Percentiles rank a stretch among this genome's conserved stretches.
These are phyloP conservation scores for Penicillium verhagenii DNA, from an alignment of 495 filamentous ascomycete species.

Conservation along the genomic window DNA sequence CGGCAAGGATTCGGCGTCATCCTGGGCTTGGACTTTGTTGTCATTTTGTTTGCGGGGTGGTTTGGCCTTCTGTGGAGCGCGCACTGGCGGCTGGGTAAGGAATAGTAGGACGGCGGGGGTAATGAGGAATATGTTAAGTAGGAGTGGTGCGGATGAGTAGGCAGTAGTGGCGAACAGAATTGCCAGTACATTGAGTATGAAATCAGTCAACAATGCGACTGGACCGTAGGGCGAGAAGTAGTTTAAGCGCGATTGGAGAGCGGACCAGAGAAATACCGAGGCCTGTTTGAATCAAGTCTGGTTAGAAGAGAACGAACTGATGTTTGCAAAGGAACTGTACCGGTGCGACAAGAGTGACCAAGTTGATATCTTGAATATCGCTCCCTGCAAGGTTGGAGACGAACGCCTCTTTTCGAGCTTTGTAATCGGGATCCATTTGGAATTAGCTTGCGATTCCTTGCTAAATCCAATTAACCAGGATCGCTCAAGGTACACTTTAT, in stretches of 20 bases:
- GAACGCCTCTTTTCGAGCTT: slow-evolving; percentile 88
- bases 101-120: slow-evolving; percentile 65
- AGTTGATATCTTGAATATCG: slow-evolving; percentile 79
- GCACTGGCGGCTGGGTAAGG: slow-evolving; percentile 43
- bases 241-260: slow-evolving; percentile 78
- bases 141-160: slow-evolving; percentile 72
- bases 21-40: slow-evolving; percentile 24
- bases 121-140: slow-evolving; percentile 74
- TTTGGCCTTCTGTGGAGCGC: slow-evolving; percentile 53
- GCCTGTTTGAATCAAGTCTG: slow-evolving; percentile 50
- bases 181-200: slow-evolving; percentile 78
- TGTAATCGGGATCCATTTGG: slow-evolving; percentile 67
- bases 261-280: slow-evolving; percentile 83
- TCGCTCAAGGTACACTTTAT: background rate
- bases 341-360: slow-evolving; percentile 77
- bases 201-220: slow-evolving; percentile 70
- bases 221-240: slow-evolving; percentile 77
- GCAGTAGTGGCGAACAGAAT: slow-evolving; percentile 83
- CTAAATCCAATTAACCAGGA: background rate
- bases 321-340: slow-evolving; percentile 51
- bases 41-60: slow-evolving; percentile 50
- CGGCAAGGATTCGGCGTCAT: slow-evolving; percentile 56
- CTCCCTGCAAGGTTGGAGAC: slow-evolving; percentile 92
- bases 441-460: background rate
- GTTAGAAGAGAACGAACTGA: background rate